Base-by-base conservation (phyloP, 2,329 filamentous ascomycete species). In the Aspergillus versicolor region DNA sequence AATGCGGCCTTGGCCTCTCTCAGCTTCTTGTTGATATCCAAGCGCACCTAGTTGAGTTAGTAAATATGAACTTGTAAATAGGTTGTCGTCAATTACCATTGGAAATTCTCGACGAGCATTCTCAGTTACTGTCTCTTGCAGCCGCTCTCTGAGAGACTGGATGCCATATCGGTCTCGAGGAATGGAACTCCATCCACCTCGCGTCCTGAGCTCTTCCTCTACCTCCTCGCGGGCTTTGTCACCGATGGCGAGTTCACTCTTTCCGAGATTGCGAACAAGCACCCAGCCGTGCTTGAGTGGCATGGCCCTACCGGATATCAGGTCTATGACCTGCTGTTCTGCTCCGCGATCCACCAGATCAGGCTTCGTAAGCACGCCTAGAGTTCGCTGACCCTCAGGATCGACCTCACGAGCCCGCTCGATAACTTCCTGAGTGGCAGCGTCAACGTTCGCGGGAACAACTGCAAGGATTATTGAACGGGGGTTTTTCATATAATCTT, bases 341-440 rank as follows among this genome's bases (percentile, higher is more conserved):
- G 67, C 65, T 0, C 72, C 72, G 27, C 62, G 57, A 41, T 75
- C 69, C 7, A 81, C 78, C 0, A 87, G 70, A 56, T 89, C 86
- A 0, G 84, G 81, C 61, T 88, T 88, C 0, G 85, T 88, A 0
- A 88, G 72, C 3, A 82, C 70, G 0, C 77, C 76, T 0, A 81
- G 52, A 0, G 78, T 81, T 41, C 79, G 66, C 32, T 64, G 59
- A 0, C 77, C 75, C 4, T 62, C 56, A 0, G 57, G 60, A 60
- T 81, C 78, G 22, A 64, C 58, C 11, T 73, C 63, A 19, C 68
- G 64, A 0, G 78, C 77, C 41, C 76, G 63, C 24, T 74, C 65
- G 1, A 81, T 64, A 38, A 82, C 80, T 34, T 77, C 73, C 51
- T 82, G 77, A 0, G 73, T 81, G 0, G 73, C 75, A 27, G 79